A percentile compares a stretch with the other conserved stretches of the same genome.
Conservation (phyloP, 768 basidiomycete genomes). For the Trametes sanguinea region DNA sequence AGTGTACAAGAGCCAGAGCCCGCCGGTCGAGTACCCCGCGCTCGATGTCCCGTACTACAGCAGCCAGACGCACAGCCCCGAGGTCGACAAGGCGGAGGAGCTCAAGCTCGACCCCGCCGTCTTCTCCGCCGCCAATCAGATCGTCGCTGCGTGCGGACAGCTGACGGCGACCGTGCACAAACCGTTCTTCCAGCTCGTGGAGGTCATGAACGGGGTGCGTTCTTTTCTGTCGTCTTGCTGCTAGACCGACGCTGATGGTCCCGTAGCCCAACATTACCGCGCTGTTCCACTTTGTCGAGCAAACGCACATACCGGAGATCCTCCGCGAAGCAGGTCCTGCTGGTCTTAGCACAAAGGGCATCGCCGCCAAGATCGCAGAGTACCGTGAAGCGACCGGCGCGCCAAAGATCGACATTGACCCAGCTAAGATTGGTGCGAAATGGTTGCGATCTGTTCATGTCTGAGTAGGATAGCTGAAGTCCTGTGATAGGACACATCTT, state of each 20-base stretch:
- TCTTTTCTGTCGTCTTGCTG: no score
- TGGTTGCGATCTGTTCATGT: no score
- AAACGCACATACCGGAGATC: slow-evolving; percentile 60
- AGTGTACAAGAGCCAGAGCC: slow-evolving; percentile 36
- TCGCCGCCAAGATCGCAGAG: slow-evolving; percentile 21
- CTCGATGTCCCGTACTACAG: slow-evolving; percentile 15
- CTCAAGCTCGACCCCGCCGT: slow-evolving; percentile 22
- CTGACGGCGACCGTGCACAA: slow-evolving; percentile 24
- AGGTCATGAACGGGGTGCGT: slow-evolving; percentile 61
- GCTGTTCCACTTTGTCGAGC: slow-evolving; percentile 10
- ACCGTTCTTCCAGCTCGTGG: slow-evolving; percentile 58
- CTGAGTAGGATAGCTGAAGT: not conserved
- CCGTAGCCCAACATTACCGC: not conserved
- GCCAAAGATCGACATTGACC: slow-evolving; percentile 25
- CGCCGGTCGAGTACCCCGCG: slow-evolving; percentile 16
- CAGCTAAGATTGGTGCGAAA: slow-evolving; percentile 51
- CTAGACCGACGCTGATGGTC: not conserved
- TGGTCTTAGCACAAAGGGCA: slow-evolving; percentile 49
- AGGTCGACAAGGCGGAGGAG: slow-evolving; percentile 15
- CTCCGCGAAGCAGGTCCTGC: slow-evolving; percentile 61
- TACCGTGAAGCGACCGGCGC: not conserved
- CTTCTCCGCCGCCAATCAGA: slow-evolving; percentile 23
- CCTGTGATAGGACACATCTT: slow-evolving; percentile 58
- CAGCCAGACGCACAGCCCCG: not conserved
- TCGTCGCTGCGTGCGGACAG: slow-evolving; percentile 30